Evolutionary conservation across 257 asterid genomes (phyloP).

Genomic region (Solanum chiquidenum): DNA sequence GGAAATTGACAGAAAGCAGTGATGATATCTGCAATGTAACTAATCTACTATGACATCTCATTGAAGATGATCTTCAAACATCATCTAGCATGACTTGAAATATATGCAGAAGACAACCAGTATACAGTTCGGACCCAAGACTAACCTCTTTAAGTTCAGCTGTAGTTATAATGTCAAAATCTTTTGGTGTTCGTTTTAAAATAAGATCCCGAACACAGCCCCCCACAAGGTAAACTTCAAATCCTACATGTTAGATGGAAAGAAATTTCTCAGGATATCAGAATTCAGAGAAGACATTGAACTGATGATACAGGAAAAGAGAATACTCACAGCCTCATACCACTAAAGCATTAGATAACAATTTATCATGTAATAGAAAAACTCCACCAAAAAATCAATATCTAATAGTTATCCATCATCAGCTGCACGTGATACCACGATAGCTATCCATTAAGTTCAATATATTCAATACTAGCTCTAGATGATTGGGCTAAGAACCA

Average conservation of each 20-base stretch:
- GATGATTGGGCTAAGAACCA: background rate
- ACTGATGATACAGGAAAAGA: background rate
- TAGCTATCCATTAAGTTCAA: background rate
- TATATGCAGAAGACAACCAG: background rate
- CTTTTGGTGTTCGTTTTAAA: slow-evolving; percentile 17
- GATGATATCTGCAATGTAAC: background rate
- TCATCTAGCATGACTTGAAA: background rate
- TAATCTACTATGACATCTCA: background rate
- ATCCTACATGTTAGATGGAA: slow-evolving; percentile 7
- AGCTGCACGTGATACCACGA: background rate
- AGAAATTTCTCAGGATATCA: background rate
- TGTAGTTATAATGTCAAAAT: slow-evolving; percentile 21
- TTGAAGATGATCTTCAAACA: background rate
- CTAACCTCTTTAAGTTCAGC: slow-evolving; percentile 27
- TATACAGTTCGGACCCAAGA: background rate
- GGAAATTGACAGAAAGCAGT: background rate
- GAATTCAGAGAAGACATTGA: background rate
- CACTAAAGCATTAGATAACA: background rate
- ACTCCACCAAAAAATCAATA: background rate
- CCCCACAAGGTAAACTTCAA: slow-evolving; percentile 24
- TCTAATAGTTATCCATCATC: background rate
- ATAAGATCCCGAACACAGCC: slow-evolving; percentile 28
- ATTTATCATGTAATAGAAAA: background rate
- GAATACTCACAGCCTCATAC: background rate
- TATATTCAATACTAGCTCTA: background rate